Conservation (phyloP, 2,329 filamentous ascomycete species). For the Ophiostoma triangulosporum region DNA sequence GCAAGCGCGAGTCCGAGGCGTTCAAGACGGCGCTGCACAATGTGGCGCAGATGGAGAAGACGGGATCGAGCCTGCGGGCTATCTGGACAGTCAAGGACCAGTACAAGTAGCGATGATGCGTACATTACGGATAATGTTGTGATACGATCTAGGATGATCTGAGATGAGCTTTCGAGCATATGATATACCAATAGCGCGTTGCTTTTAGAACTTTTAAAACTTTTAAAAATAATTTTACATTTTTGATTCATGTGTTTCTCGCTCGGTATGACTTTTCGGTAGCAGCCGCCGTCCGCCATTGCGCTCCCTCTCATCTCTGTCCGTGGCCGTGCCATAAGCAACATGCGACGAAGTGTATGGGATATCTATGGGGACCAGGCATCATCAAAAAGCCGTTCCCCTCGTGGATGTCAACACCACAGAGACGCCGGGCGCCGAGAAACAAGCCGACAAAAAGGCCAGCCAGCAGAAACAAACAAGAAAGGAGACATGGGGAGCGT, state of each 20-base stretch:
- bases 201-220: no score
- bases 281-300: background rate
- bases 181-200: background rate
- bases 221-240: background rate
- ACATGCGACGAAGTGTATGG: slow-evolving; percentile 33
- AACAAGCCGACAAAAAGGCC: background rate
- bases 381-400: slow-evolving; percentile 45
- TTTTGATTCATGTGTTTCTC: slow-evolving; percentile 1
- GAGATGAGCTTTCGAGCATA: background rate
- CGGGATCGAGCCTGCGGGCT: slow-evolving; percentile 36
- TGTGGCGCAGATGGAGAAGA: slow-evolving; percentile 58
- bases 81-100: slow-evolving; percentile 37
- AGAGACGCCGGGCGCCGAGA: slow-evolving; percentile 19
- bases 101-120: slow-evolving; percentile 13
- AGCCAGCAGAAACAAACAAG: background rate
- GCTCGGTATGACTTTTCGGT: background rate
- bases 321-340: slow-evolving; percentile 26
- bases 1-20: slow-evolving; percentile 52
- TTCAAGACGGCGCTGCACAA: slow-evolving; percentile 71
- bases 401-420: slow-evolving; percentile 59
- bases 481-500: no score
- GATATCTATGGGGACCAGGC: slow-evolving; percentile 47
- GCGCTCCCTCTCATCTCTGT: slow-evolving; percentile 1
- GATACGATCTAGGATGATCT: background rate
- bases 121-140: no score